phyloP scores from a whole-genome alignment of 2,329 filamentous ascomycete genomes.

The Aspergillus transmontanensis region DNA sequence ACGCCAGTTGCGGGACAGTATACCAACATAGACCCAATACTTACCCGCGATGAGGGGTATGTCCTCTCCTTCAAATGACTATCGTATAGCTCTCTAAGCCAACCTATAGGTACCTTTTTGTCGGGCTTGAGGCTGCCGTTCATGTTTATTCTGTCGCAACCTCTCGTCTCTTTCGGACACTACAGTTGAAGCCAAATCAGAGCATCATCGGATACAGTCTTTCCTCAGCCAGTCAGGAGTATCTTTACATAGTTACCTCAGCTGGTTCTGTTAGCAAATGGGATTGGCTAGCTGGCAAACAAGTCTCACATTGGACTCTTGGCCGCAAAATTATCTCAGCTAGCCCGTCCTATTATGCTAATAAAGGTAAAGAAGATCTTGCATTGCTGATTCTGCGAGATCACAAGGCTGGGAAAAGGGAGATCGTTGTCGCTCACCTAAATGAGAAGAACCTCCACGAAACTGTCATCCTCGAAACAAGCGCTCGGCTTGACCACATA shows the following conservation, averaged over 20 bases:
- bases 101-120: constrained; percentile 65
- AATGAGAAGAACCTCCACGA: constrained; percentile 25
- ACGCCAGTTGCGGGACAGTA: constrained; percentile 58
- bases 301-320: constrained; percentile 48
- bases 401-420: constrained; percentile 40
- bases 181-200: constrained; percentile 57
- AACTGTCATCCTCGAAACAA: constrained; percentile 32
- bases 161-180: constrained; percentile 75
- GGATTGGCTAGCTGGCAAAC: constrained; percentile 58
- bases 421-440: constrained; percentile 31
- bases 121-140: constrained; percentile 73
- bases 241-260: constrained; percentile 57
- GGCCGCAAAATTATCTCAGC: constrained; percentile 38
- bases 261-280: constrained; percentile 57
- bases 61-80: constrained; percentile 17
- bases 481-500: constrained; percentile 30
- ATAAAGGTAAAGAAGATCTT: constrained; percentile 32
- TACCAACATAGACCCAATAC: constrained; percentile 58
- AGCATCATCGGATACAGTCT: constrained; percentile 55
- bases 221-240: constrained; percentile 53
- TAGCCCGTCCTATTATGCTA: constrained; percentile 22
- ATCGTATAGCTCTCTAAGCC: constrained; percentile 2
- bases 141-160: constrained; percentile 80
- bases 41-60: constrained; percentile 60
- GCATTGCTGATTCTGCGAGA: constrained; percentile 44